Conservation (phyloP, 441 rosid species). For the Gossypium lobatum region DNA sequence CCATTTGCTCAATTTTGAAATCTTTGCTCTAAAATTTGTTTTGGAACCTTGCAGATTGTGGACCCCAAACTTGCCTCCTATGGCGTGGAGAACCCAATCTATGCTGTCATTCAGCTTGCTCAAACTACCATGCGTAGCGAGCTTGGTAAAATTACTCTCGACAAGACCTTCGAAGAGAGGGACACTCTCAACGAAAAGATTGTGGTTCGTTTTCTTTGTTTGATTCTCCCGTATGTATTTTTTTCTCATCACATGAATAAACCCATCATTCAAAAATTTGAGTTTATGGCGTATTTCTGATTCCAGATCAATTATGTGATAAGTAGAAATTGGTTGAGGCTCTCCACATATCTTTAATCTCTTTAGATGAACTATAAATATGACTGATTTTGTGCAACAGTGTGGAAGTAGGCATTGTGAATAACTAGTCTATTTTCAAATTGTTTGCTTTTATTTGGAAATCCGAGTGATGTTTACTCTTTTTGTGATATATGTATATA, state of each 20-base stretch:
- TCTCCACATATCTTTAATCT: background rate
- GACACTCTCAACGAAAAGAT: background rate
- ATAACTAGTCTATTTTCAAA: background rate
- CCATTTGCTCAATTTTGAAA: background rate
- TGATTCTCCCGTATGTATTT: background rate
- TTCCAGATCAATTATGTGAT: background rate
- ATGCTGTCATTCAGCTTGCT: conserved; percentile 83
- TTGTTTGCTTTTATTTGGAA: background rate
- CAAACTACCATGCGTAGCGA: conserved; percentile 22
- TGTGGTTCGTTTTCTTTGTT: conserved; percentile 3
- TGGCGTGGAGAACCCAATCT: conserved; percentile 86
- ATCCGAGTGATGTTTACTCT: background rate
- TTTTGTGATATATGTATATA: background rate
- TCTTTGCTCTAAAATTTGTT: background rate
- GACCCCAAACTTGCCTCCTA: conserved; percentile 86
- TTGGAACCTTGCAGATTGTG: conserved; percentile 46
- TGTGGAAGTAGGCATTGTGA: background rate
- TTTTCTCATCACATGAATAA: background rate
- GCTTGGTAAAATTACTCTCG: background rate
- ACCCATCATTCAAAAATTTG: background rate
- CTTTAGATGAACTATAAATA: background rate
- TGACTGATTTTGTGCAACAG: background rate
- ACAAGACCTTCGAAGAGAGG: background rate
- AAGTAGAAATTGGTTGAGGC: background rate
- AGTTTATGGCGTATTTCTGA: background rate